Base-by-base conservation (phyloP, 495 filamentous ascomycete genomes). In the Penicillium pulvis region DNA sequence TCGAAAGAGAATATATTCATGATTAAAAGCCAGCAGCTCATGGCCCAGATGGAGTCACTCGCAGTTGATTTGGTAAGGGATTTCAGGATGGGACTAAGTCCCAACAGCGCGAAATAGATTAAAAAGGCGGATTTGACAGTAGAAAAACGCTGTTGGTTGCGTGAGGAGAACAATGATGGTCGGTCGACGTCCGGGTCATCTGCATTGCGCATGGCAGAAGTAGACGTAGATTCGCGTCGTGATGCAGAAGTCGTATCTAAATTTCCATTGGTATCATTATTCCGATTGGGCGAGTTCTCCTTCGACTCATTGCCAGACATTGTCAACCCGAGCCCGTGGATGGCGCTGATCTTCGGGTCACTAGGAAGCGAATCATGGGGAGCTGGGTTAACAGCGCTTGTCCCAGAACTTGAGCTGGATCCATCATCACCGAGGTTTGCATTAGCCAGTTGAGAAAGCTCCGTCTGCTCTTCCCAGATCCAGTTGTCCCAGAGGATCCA, bases 1-100 rank as follows among this genome's bases (percentile, higher is more conserved):
- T 98, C 94, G 70, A 97, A 96, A 69, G 94, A 96, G 71, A 96
- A 92, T 63, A 97, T 90, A 73, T 98, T 98, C 75, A 97, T 92
- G 57, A 90, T 83, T 67, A 98, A 83, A 47, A 98, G 80, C 87
- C 90, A 95, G 72, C 87, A 91, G 61, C 90, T 92, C 79, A 98
- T 88, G 16, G 94, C 91, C 95, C 95, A 98, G 61, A 98, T 98
- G 24, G 87, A 91, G 78, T 98, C 94, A 31, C 80, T 86, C 19
- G 89, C 89, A 5, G 92, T 97, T 6, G 92, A 97, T 36, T 87
- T 86, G 1, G 94, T 98, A 14, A 98, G 82, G 4, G 92, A 96
- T 71, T 96, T 96, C 36, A 98, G 80, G 60, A 98, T 98, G 0
- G 94, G 94, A 26, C 90, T 93, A 4, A 98, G 83, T 4, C 93